Base-by-base conservation (phyloP, 148 eudicot species). In the Camellia granthamiana region DNA sequence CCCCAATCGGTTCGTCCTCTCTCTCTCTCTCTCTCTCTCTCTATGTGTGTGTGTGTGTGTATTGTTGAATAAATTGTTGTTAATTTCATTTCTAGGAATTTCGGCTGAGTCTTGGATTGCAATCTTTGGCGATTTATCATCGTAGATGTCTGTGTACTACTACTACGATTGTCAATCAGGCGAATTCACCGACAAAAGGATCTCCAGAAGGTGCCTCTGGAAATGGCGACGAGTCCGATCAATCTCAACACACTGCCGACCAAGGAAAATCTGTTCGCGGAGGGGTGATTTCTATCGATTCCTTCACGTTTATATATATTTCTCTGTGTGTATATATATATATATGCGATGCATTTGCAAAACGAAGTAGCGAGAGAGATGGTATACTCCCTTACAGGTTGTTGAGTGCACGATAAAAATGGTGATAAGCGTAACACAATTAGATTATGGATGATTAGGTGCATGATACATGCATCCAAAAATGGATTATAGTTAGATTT, bases 231-330 rank as follows among this genome's bases (percentile, higher is more conserved):
- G 73, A 85, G 44, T 85, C 95, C n/a, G 86, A 81, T 55, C 89
- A 85, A 56, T 91, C 94, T 9, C 72, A 86, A 13, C 82, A 86
- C 83, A 46, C 77, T 63, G 81, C 86, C 42, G 88, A 90, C 85
- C 89, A 89, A 61, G 98, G 91, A n/a, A 91, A 92, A 71, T 63
- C 97, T 76, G 72, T 91, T 79, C 93, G 98, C 52, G 97, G 98
- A 81, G 91, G 92, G 93, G 98, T 95, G 88, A 76, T 67, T 80
- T 19, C 68, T 46, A 19, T 43, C 21, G 10, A 3, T 41, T 68
- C 30, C 18, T 3, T 18, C 51, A 6, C 15, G 51, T 38, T 19
- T 19, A 23, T 69, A 19, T 54, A 16, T 61, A 19, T 23, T 3
- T 12, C 21, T 49, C 21, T 49, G 6, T 49, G 12, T 49, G 14